Conservation (phyloP, 768 basidiomycete genomes). For the Termitomyces sp. region DNA sequence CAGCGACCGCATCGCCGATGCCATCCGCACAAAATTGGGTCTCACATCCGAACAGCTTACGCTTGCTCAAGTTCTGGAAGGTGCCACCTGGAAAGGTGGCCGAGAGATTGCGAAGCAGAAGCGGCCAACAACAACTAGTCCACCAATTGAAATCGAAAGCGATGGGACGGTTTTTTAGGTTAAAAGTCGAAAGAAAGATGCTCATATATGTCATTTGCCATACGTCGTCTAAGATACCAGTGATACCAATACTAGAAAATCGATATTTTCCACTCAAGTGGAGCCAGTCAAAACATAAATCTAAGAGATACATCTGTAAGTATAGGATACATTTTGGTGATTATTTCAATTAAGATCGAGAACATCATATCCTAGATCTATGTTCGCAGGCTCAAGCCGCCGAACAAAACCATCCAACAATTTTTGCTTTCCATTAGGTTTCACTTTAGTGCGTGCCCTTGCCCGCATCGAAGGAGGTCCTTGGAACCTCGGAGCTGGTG, state of each 20-base stretch:
- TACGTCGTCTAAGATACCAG: no score
- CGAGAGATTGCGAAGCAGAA: constrained; percentile 83
- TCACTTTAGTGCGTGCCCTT: constrained; percentile 8
- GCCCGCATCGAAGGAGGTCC: constrained; percentile 11
- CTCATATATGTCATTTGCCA: no score
- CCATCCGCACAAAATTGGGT: constrained; percentile 55
- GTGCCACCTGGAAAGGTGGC: constrained; percentile 96
- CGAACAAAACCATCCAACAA: constrained; percentile 1
- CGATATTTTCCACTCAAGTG: no score
- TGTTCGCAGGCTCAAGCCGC: background rate
- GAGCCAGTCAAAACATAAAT: no score
- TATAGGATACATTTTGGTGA: background rate
- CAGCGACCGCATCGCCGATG: constrained; percentile 76
- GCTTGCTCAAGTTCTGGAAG: constrained; percentile 86
- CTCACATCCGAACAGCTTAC: constrained; percentile 49
- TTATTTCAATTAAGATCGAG: constrained; percentile 12
- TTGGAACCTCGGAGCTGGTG: background rate
- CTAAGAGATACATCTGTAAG: no score
- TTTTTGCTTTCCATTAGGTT: constrained; percentile 1
- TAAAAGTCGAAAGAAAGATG: background rate
- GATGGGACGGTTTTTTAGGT: constrained; percentile 75
- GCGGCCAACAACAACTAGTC: constrained; percentile 70
- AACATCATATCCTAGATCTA: constrained; percentile 1
- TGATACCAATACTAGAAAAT: no score
- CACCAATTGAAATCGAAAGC: constrained; percentile 81